These are phyloP conservation scores for sorghum (Sorghum bicolor) DNA, from an alignment of 176 grass and related monocot species.

Conservation along the genomic window Sorghum_bicolor_NCBIv3 NC_012871.2:58865501-58866000, in stretches of 20 bases:
- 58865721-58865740: conserved; percentile 50
- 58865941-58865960: conserved; percentile 57
- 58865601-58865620: conserved; percentile 44
- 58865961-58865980: conserved; percentile 36
- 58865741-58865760: conserved; percentile 47
- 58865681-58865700: conserved; percentile 56
- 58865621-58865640: conserved; percentile 42
- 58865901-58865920: conserved; percentile 48
- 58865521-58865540: conserved; percentile 46
- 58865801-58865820: conserved; percentile 53
- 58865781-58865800: conserved; percentile 72
- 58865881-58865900: conserved; percentile 51
- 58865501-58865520: conserved; percentile 41
- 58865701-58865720: conserved; percentile 46
- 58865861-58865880: conserved; percentile 46
- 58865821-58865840: conserved; percentile 61
- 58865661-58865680: conserved; percentile 45
- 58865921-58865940: conserved; percentile 42
- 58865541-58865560: conserved; percentile 38
- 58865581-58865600: conserved; percentile 63
- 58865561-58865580: conserved; percentile 40
- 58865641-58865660: conserved; percentile 47
- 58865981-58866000: conserved; percentile 69
- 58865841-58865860: conserved; percentile 44
- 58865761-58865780: conserved; percentile 45